Conservation (phyloP, 495 filamentous ascomycete species). For the Gamarada debralockiae region DNA sequence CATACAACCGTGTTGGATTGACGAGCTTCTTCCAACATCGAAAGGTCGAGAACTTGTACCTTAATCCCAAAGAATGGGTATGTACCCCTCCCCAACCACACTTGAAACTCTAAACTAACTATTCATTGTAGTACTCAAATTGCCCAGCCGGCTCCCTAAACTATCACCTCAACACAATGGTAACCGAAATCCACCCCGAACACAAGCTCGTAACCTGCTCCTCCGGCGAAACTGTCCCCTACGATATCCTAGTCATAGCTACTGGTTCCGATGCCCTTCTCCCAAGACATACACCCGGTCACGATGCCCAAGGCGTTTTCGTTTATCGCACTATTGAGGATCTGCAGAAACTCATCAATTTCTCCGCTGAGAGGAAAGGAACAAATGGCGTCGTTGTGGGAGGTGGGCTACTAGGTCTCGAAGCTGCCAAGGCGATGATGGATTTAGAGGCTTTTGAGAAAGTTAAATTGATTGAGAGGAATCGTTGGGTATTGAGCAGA, state of each 20-base stretch:
- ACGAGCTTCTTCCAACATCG: slow-evolving; percentile 92
- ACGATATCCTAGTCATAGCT: slow-evolving; percentile 86
- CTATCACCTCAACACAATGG: slow-evolving; percentile 81
- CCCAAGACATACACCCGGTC: slow-evolving; percentile 73
- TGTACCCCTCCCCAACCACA: neutral
- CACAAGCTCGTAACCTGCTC: slow-evolving; percentile 69
- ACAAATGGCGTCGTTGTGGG: slow-evolving; percentile 77
- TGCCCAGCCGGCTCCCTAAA: slow-evolving; percentile 42
- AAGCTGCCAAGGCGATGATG: slow-evolving; percentile 95
- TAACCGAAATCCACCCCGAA: slow-evolving; percentile 63
- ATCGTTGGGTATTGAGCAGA: slow-evolving; percentile 81
- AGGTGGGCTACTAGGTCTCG: slow-evolving; percentile 85
- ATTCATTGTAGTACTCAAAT: slow-evolving; percentile 17
- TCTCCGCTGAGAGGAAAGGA: slow-evolving; percentile 61
- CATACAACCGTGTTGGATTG: slow-evolving; percentile 95
- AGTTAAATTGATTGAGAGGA: slow-evolving; percentile 85
- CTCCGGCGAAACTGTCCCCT: slow-evolving; percentile 64
- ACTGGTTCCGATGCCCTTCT: slow-evolving; percentile 90
- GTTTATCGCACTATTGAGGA: slow-evolving; percentile 93
- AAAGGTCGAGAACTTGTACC: slow-evolving; percentile 83
- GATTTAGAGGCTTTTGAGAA: slow-evolving; percentile 74
- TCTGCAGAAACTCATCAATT: slow-evolving; percentile 75
- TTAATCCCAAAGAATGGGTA: slow-evolving; percentile 83
- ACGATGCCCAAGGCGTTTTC: slow-evolving; percentile 85
- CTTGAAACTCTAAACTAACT: neutral